A percentile compares a stretch with the other conserved stretches of the same genome.
Evolutionary conservation across 371 early-diverging fungal genomes (phyloP).

Genomic region (Batrachochytrium dendrobatidis): DNA sequence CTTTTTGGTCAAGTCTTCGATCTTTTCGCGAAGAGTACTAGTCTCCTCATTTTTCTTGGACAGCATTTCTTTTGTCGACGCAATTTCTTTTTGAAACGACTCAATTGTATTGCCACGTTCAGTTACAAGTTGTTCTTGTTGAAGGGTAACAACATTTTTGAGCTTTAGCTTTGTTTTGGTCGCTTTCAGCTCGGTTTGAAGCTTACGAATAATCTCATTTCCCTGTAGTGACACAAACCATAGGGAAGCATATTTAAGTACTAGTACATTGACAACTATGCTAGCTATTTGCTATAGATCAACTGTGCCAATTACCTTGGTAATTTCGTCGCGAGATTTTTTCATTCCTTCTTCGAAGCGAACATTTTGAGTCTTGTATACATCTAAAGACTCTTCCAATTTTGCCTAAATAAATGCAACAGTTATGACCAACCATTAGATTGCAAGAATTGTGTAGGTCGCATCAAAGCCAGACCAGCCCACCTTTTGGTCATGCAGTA

Average conservation of each 20-base stretch:
- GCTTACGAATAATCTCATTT: slow-evolving; percentile 42
- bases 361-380: slow-evolving; percentile 14
- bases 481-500: slow-evolving; percentile 16
- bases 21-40: slow-evolving; percentile 2
- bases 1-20: slow-evolving; percentile 23
- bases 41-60: slow-evolving; percentile 13
- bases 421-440: background rate
- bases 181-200: slow-evolving; percentile 38
- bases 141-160: slow-evolving; percentile 42
- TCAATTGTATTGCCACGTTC: slow-evolving; percentile 31
- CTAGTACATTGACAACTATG: too few species aligned
- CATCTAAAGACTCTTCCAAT: slow-evolving; percentile 27
- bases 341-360: slow-evolving; percentile 27
- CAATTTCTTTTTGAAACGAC: slow-evolving; percentile 29
- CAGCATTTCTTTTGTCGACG: slow-evolving; percentile 16
- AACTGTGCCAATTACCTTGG: slow-evolving; percentile 34
- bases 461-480: background rate
- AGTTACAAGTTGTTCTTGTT: slow-evolving; percentile 44
- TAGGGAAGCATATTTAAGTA: background rate
- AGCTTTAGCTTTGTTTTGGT: slow-evolving; percentile 41
- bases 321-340: slow-evolving; percentile 38
- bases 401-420: slow-evolving; percentile 8
- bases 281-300: background rate
- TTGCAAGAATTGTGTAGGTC: background rate
- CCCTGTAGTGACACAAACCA: too few species aligned